phyloP scores from a whole-genome alignment of 176 grass and related monocot genomes.

The Olyra latifolia region DNA sequence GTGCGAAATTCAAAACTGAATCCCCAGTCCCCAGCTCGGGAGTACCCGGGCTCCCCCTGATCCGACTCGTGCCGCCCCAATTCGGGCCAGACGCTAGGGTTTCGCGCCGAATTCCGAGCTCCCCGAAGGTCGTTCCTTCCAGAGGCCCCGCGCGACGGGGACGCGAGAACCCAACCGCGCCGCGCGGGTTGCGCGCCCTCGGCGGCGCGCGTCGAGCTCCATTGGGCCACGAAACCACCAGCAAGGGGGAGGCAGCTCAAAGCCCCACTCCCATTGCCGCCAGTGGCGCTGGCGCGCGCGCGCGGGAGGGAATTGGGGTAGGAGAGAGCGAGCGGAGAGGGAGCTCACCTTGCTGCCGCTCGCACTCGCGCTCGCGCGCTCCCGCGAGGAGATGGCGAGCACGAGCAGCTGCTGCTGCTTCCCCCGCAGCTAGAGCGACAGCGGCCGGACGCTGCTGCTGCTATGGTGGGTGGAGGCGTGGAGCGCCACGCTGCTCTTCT shows the following conservation, averaged over 20 bases:
- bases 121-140: not conserved
- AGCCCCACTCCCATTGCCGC: not conserved
- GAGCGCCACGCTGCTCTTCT: no score
- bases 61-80: not conserved
- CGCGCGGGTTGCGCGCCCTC: not conserved
- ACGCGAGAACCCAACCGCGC: not conserved
- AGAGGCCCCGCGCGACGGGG: not conserved
- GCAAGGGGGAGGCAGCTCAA: not conserved
- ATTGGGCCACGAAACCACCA: not conserved
- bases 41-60: not conserved
- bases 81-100: conserved; percentile 1
- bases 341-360: not conserved
- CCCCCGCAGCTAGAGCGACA: not conserved
- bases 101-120: conserved; percentile 7
- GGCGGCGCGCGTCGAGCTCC: not conserved
- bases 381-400: not conserved
- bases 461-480: not conserved
- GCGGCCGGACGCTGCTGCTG: not conserved
- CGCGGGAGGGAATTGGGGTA: not conserved
- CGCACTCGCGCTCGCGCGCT: not conserved
- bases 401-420: not conserved
- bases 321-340: not conserved
- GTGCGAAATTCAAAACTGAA: conserved; percentile 13
- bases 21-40: not conserved
- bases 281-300: not conserved